phyloP scores from a whole-genome alignment of 2,329 filamentous ascomycete genomes.

The Fusarium pininemorale region DNA sequence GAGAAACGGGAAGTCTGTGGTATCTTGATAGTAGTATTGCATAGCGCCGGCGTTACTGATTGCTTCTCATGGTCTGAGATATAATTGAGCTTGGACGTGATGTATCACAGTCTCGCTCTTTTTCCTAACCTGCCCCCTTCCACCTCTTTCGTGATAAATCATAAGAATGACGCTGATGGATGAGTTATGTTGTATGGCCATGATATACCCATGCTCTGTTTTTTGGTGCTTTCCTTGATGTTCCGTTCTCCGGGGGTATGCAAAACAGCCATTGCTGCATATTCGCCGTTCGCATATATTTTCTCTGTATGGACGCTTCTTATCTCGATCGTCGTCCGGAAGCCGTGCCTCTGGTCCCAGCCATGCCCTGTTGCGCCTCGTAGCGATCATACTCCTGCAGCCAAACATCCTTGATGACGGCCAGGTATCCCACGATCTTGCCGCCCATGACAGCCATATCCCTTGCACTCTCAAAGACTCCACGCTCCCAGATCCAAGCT shows the following conservation, averaged over 20 bases:
- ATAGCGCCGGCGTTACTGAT: slow-evolving; percentile 45
- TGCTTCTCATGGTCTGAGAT: slow-evolving; percentile 31
- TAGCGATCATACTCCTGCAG: slow-evolving; percentile 66
- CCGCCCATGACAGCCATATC: slow-evolving; percentile 61
- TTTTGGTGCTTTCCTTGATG: not conserved
- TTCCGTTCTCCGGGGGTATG: slow-evolving; percentile 11
- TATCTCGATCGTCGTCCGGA: slow-evolving; percentile 31
- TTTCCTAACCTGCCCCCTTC: slow-evolving; percentile 1
- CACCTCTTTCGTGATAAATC: slow-evolving; percentile 27
- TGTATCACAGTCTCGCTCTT: slow-evolving; percentile 10
- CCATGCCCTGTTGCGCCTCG: slow-evolving; percentile 56
- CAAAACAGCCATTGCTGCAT: not conserved
- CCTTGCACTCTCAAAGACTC: slow-evolving; percentile 69
- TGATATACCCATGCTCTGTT: not conserved
- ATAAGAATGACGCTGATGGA: not conserved
- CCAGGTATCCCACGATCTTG: slow-evolving; percentile 57
- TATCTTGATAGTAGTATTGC: slow-evolving; percentile 38
- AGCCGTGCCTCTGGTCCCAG: slow-evolving; percentile 23
- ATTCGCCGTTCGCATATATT: not conserved
- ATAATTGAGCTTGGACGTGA: slow-evolving; percentile 26
- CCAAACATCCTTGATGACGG: slow-evolving; percentile 64
- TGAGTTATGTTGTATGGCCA: not conserved
- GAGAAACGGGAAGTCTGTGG: slow-evolving; percentile 24
- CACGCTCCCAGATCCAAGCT: slow-evolving; percentile 70
- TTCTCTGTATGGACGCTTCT: slow-evolving; percentile 4